phyloP scores from a whole-genome alignment of 116 monocot species.

The Zostera marina region DNA sequence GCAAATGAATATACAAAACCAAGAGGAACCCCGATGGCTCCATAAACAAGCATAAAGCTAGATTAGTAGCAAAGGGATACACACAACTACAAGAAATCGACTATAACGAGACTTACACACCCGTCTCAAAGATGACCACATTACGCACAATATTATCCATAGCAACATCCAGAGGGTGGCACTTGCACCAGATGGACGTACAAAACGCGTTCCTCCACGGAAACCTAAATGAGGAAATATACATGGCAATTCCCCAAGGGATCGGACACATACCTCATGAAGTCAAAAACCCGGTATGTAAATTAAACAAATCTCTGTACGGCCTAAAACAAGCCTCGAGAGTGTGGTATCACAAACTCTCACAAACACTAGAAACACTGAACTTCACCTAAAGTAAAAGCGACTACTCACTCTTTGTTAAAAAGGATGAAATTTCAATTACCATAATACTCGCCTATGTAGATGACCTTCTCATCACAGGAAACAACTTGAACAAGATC shows the following conservation, averaged over 20 bases:
- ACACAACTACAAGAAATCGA: background rate
- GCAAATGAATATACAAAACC: slow-evolving; percentile 6
- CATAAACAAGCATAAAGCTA: background rate
- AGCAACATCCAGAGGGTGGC: background rate
- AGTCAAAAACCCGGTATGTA: background rate
- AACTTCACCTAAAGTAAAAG: background rate
- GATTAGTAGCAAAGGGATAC: slow-evolving; percentile 6
- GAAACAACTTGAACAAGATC: background rate
- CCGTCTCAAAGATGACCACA: background rate
- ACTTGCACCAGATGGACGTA: slow-evolving; percentile 1
- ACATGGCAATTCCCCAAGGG: slow-evolving; percentile 2
- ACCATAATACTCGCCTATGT: slow-evolving; percentile 2
- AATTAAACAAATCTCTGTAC: slow-evolving; percentile 8
- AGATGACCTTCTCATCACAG: slow-evolving; percentile 5
- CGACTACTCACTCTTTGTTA: slow-evolving; percentile 2
- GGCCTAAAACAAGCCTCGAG: slow-evolving; percentile 9
- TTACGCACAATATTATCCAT: background rate
- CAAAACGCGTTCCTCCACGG: slow-evolving; percentile 7
- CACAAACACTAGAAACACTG: background rate
- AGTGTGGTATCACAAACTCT: background rate
- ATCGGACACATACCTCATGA: background rate
- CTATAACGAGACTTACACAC: slow-evolving; percentile 5
- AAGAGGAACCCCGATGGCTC: background rate
- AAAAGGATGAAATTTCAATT: background rate
- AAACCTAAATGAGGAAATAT: slow-evolving; percentile 1